phyloP scores from a whole-genome alignment of 2,329 filamentous ascomycete species.

The Paramyrothecium roridum region DNA sequence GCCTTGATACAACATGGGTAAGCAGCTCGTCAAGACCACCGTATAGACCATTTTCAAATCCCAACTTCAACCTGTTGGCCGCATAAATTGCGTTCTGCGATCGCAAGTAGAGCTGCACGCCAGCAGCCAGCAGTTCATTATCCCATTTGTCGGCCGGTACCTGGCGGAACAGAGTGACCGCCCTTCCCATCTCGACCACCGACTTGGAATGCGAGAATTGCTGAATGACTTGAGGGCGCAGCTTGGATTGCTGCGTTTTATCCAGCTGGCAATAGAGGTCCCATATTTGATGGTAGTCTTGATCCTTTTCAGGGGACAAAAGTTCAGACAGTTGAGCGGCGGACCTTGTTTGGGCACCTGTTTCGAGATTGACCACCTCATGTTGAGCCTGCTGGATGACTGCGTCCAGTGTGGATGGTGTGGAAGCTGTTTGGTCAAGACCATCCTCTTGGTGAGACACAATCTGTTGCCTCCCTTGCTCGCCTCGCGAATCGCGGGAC shows the following conservation, averaged over 20 bases:
- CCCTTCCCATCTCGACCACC: conserved; percentile 40
- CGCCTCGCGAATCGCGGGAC: no score
- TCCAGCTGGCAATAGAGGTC: conserved; percentile 35
- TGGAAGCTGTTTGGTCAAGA: neutral
- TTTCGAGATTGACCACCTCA: neutral
- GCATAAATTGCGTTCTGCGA: conserved; percentile 35
- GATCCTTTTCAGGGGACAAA: conserved; percentile 16
- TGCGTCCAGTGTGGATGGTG: neutral
- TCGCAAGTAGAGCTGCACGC: conserved; percentile 37
- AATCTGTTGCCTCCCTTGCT: no score
- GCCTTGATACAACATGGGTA: conserved; percentile 31
- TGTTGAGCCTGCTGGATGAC: neutral
- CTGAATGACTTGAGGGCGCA: conserved; percentile 30
- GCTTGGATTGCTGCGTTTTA: conserved; percentile 18
- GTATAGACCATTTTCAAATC: conserved; percentile 29
- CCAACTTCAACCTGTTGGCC: conserved; percentile 34
- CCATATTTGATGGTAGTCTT: conserved; percentile 40
- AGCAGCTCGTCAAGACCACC: conserved; percentile 43
- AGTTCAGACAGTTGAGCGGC: conserved; percentile 10
- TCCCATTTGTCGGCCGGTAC: conserved; percentile 35
- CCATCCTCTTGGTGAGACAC: no score
- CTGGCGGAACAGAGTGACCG: conserved; percentile 40
- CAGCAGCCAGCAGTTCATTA: conserved; percentile 33
- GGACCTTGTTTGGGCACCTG: neutral
- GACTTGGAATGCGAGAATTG: conserved; percentile 41